Percentiles rank a stretch among this genome's conserved stretches.
Evolutionary conservation across 495 filamentous ascomycete species (phyloP).

Genomic region (Trichoderma virens): DNA sequence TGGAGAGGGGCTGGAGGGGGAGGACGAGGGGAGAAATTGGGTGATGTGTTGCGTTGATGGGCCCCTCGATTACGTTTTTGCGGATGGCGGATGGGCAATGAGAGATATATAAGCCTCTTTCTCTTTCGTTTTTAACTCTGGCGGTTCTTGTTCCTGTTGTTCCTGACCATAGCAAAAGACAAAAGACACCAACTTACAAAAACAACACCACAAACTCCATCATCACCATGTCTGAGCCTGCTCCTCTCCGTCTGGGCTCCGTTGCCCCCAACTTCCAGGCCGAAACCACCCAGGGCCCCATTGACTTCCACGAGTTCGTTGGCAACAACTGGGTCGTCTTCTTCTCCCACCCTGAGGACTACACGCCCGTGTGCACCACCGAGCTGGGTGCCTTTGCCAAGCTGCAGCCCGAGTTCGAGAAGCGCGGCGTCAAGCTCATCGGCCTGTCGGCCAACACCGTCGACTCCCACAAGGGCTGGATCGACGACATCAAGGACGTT

Average conservation of each 20-base stretch:
- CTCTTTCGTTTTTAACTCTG: not conserved
- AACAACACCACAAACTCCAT: not conserved
- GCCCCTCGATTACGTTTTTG: constrained; percentile 3
- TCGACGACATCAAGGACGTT: constrained; percentile 95
- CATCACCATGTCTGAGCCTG: constrained; percentile 2
- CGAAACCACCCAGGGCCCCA: constrained; percentile 81
- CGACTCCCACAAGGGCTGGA: constrained; percentile 63
- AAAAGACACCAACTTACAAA: no score
- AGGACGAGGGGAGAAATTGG: not conserved
- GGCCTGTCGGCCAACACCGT: constrained; percentile 82
- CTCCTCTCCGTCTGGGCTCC: constrained; percentile 71
- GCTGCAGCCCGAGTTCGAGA: constrained; percentile 92
- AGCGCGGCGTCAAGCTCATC: constrained; percentile 91
- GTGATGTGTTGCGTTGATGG: constrained; percentile 7
- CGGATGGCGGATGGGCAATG: not conserved
- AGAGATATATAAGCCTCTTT: not conserved
- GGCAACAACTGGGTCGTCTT: constrained; percentile 91
- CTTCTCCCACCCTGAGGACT: constrained; percentile 96
- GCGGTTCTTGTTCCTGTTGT: not conserved
- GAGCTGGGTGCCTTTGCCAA: constrained; percentile 96
- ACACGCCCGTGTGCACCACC: constrained; percentile 94
- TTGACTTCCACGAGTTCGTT: constrained; percentile 96
- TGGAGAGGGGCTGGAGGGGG: not conserved
- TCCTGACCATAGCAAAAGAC: no score
- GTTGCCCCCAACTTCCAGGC: constrained; percentile 90